Conservation (phyloP, 257 asterid species). For the Primulina huaijiensis region DNA sequence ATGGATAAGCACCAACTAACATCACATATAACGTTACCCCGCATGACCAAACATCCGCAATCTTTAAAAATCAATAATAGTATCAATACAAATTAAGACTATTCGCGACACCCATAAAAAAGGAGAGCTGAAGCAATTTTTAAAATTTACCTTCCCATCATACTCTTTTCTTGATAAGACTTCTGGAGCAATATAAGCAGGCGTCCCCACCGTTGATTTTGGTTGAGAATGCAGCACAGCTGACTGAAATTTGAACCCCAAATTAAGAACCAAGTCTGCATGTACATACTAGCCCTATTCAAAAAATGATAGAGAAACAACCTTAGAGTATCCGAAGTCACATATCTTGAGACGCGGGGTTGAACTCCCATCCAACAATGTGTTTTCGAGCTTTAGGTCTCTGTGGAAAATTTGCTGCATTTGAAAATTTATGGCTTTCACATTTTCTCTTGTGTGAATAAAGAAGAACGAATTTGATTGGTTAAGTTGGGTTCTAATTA, state of each 20-base stretch:
- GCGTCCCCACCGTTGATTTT: slow-evolving; percentile 91
- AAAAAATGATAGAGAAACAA: slow-evolving; percentile 5
- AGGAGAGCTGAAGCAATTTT: background rate
- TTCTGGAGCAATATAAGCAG: slow-evolving; percentile 90
- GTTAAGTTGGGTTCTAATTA: slow-evolving; percentile 1
- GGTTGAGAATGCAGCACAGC: slow-evolving; percentile 84
- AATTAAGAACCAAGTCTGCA: slow-evolving; percentile 4
- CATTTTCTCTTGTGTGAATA: background rate
- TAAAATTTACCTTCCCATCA: slow-evolving; percentile 71
- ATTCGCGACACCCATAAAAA: background rate
- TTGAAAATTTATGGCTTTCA: background rate
- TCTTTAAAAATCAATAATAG: slow-evolving; percentile 35
- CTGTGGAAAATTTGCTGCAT: slow-evolving; percentile 57
- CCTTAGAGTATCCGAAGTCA: slow-evolving; percentile 60
- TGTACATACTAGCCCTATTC: background rate
- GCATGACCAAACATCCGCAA: slow-evolving; percentile 99
- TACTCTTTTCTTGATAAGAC: slow-evolving; percentile 73
- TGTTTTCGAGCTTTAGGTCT: slow-evolving; percentile 56
- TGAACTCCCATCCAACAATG: slow-evolving; percentile 43
- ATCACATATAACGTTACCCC: slow-evolving; percentile 94
- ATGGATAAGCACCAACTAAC: slow-evolving; percentile 93
- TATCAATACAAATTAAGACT: slow-evolving; percentile 6
- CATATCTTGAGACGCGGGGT: slow-evolving; percentile 49
- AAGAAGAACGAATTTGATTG: background rate
- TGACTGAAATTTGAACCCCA: slow-evolving; percentile 39